These are phyloP conservation scores for Chlamydomonas schloesseri DNA, from an alignment of 139 green algal species.

Conservation along the genomic window DNA sequence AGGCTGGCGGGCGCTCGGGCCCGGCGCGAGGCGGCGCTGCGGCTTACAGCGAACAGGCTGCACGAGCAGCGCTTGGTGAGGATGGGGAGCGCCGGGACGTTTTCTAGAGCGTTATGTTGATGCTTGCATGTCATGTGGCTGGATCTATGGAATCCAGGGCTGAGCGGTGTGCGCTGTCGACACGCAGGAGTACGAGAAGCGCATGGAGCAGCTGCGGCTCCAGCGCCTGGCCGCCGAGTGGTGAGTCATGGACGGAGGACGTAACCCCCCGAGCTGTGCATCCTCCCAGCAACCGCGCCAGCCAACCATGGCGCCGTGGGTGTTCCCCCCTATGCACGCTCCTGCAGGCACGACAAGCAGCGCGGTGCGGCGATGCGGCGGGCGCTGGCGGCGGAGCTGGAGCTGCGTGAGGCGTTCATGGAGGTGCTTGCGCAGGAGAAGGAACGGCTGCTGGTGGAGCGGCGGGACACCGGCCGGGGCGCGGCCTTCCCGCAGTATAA, in stretches of 20 bases:
- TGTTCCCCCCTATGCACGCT: too few relatives aligned
- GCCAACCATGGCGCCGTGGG: too few relatives aligned
- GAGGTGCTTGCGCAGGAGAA: conserved; percentile 48
- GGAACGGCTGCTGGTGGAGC: conserved; percentile 36
- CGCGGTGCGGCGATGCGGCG: conserved; percentile 7
- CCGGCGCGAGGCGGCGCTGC: conserved; percentile 18
- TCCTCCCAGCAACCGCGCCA: too few relatives aligned
- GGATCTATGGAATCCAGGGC: too few relatives aligned
- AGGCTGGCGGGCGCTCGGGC: not conserved
- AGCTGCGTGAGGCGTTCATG: conserved; percentile 46
- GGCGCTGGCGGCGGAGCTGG: conserved; percentile 23
- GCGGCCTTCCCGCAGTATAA: not conserved
- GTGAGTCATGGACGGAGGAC: too few relatives aligned
- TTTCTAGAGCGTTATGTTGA: too few relatives aligned
- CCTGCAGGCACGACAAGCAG: not conserved
- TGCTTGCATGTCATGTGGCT: too few relatives aligned
- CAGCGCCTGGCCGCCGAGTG: conserved; percentile 14
- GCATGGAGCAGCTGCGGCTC: conserved; percentile 42
- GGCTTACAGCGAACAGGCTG: not conserved
- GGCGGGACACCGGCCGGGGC: not conserved
- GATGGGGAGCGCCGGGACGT: too few relatives aligned
- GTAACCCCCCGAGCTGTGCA: too few relatives aligned
- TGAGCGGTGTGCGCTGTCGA: too few relatives aligned
- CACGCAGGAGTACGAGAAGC: conserved; percentile 2
- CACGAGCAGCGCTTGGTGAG: conserved; percentile 8